These are phyloP conservation scores for Coemansia sp. DNA, from an alignment of 192 early-diverging fungal genomes.

Conservation along the genomic window DNA sequence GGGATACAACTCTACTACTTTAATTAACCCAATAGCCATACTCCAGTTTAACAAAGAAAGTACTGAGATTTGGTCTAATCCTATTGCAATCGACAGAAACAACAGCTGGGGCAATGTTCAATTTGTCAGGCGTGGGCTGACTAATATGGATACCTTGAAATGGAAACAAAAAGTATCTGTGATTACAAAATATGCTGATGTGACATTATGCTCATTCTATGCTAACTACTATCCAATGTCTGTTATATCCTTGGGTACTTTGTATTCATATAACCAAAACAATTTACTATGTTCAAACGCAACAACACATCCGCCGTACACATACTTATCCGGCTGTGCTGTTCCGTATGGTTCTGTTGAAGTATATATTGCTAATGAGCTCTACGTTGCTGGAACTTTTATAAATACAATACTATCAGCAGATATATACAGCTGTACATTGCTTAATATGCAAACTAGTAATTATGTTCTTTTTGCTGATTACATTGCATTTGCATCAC, in stretches of 20 bases:
- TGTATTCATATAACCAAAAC: neutral
- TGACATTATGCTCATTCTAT: neutral
- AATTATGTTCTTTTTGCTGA: conserved; percentile 1
- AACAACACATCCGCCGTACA: neutral
- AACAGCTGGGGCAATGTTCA: neutral
- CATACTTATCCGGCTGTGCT: neutral
- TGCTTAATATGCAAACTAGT: neutral
- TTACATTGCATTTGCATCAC: conserved; percentile 4
- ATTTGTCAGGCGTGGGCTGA: neutral
- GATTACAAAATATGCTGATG: neutral
- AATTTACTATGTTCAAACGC: neutral
- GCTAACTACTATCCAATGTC: no score
- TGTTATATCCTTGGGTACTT: neutral
- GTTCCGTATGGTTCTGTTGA: conserved; percentile 3
- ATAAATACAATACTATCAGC: neutral
- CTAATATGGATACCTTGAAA: neutral
- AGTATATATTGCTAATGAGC: neutral
- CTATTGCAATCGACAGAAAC: neutral
- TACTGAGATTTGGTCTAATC: neutral
- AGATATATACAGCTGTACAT: neutral
- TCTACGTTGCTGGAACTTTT: neutral
- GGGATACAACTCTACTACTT: neutral
- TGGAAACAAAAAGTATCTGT: neutral
- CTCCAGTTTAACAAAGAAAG: conserved; percentile 5
- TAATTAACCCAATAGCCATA: conserved; percentile 9